These are phyloP conservation scores for Aristolochia fimbriata DNA, from an alignment of 164 flowering plant species.

Conservation along the genomic window DNA sequence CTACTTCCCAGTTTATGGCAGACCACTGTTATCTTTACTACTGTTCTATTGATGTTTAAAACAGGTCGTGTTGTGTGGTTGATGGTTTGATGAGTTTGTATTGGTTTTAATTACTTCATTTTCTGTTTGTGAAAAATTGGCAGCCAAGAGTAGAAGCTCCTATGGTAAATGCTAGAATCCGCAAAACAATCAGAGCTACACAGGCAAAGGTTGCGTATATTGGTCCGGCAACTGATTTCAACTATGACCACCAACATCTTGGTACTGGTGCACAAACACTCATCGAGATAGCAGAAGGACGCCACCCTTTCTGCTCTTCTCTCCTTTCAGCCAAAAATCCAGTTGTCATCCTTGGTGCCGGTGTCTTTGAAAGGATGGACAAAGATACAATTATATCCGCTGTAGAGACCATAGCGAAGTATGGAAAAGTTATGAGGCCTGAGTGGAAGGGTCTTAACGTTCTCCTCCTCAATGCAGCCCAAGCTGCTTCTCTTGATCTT, in stretches of 20 bases:
- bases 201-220: conserved; percentile 92
- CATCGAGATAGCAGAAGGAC: conserved; percentile 69
- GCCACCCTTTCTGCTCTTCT: conserved; percentile 64
- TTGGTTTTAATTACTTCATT: background rate
- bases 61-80: too few relatives aligned
- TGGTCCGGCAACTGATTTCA: conserved; percentile 79
- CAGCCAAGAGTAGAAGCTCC: conserved; percentile 99
- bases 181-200: conserved; percentile 67
- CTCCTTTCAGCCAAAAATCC: conserved; percentile 79
- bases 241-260: conserved; percentile 79
- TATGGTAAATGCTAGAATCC: conserved; percentile 98
- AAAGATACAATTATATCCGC: conserved; percentile 62
- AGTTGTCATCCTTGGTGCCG: conserved; percentile 82
- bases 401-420: conserved; percentile 62
- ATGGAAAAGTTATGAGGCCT: conserved; percentile 51
- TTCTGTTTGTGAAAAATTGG: conserved; percentile 1
- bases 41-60: too few relatives aligned
- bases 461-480: conserved; percentile 87
- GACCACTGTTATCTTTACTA: too few relatives aligned
- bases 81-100: background rate
- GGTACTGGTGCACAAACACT: conserved; percentile 86
- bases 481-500: conserved; percentile 93
- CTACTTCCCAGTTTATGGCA: too few relatives aligned
- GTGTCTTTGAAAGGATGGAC: conserved; percentile 73
- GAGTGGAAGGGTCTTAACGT: conserved; percentile 94